Conservation (phyloP, 768 basidiomycete genomes). For the Psilocybe cyanescens region DNA sequence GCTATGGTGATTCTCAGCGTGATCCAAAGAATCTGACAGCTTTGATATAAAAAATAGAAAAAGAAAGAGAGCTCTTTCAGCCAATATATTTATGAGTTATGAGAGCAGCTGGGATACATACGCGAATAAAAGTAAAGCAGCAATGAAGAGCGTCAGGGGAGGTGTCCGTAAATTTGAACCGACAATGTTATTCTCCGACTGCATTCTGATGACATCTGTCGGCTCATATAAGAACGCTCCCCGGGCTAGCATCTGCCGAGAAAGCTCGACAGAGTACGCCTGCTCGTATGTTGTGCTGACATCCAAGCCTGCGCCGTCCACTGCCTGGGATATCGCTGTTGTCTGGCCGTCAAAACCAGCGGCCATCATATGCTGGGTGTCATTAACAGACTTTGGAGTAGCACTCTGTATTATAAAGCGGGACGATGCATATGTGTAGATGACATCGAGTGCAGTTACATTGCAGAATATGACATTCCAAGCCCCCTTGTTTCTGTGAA, state of each 20-base stretch:
- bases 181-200: not conserved
- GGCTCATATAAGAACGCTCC: constrained; percentile 1
- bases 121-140: constrained; percentile 2
- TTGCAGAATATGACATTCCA: constrained; percentile 12
- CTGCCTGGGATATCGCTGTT: not conserved
- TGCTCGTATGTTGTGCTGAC: not conserved
- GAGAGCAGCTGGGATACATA: not conserved
- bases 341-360: not conserved
- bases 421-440: constrained; percentile 2
- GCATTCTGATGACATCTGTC: not conserved
- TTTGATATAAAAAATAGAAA: not conserved
- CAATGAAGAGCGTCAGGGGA: not conserved
- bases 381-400: not conserved
- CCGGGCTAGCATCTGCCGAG: not conserved
- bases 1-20: not conserved
- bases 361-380: not conserved
- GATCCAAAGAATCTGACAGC: constrained; percentile 6
- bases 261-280: constrained; percentile 2
- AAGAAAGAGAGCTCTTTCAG: not conserved
- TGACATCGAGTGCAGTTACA: constrained; percentile 4
- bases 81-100: not conserved
- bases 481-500: not conserved
- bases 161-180: constrained; percentile 2
- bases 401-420: not conserved
- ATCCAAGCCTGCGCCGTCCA: not conserved